These are phyloP conservation scores for Solanum corneliomulleri DNA, from an alignment of 257 asterid species.

Conservation along the genomic window DNA sequence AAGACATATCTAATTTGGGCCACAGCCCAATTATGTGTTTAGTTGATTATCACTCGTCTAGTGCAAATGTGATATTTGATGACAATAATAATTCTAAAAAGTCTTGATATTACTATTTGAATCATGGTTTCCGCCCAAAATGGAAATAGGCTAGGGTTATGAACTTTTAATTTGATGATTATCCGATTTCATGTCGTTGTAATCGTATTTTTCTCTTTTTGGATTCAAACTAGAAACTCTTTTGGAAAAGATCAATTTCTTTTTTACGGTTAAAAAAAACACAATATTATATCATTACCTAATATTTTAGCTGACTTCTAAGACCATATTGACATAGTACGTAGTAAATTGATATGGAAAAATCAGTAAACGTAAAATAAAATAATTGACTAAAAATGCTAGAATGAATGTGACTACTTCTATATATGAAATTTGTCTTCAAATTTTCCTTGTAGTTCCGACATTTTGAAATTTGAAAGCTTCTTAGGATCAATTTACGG, in stretches of 20 bases:
- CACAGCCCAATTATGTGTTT: not conserved
- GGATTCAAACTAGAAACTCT: not conserved
- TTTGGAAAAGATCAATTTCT: not conserved
- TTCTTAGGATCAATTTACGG: not conserved
- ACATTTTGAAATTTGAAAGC: not conserved
- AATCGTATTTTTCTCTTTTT: too few species aligned
- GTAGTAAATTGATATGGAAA: not conserved
- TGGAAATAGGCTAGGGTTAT: not conserved
- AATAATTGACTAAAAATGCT: not conserved
- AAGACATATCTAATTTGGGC: not conserved
- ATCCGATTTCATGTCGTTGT: not conserved
- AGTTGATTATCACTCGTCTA: not conserved
- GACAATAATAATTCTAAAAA: not conserved
- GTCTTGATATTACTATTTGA: not conserved
- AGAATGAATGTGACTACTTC: not conserved
- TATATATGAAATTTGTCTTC: not conserved
- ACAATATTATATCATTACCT: not conserved
- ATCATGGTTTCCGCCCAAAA: not conserved
- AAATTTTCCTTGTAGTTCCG: not conserved
- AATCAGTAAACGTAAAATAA: not conserved
- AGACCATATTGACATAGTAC: not conserved
- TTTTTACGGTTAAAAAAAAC: too few species aligned
- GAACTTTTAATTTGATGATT: not conserved
- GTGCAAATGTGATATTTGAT: not conserved
- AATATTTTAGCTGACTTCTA: too few species aligned